Evolutionary conservation across 495 filamentous ascomycete genomes (phyloP).

Genomic region (Trichoderma gamsii): DNA sequence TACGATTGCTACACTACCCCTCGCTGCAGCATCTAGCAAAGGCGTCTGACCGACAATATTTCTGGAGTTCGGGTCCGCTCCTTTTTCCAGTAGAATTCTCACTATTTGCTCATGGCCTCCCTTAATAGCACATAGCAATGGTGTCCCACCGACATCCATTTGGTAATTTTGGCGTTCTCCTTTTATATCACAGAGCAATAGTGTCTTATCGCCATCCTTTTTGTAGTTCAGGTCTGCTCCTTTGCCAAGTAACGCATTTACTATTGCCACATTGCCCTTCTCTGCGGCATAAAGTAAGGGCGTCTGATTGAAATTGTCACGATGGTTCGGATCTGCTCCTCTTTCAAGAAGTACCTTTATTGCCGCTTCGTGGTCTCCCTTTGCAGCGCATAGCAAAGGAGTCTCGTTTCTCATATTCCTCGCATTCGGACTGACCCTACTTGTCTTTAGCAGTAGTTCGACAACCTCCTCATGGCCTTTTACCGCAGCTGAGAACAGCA

Average conservation of each 20-base stretch:
- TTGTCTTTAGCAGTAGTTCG: neutral
- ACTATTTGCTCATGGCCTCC: neutral
- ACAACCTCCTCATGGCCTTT: neutral
- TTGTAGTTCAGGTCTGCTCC: no score
- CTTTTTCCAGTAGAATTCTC: neutral
- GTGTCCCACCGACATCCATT: no score
- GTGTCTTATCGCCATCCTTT: no score
- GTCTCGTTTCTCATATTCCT: neutral
- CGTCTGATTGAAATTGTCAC: no score
- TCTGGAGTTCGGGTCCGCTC: neutral
- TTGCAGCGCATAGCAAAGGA: neutral
- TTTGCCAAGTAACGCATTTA: no score
- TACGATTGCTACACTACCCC: neutral
- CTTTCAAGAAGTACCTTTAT: no score
- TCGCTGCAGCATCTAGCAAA: neutral
- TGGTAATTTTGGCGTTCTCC: no score
- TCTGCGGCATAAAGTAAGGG: no score
- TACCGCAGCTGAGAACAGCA: neutral
- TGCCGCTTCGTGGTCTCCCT: neutral
- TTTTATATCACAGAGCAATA: no score
- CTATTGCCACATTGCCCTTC: no score
- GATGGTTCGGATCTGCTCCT: no score
- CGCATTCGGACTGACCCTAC: neutral
- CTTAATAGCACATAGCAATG: neutral
- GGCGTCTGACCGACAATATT: neutral